Conservation (phyloP, 306 rosid genomes). For the Urtica urens region DNA sequence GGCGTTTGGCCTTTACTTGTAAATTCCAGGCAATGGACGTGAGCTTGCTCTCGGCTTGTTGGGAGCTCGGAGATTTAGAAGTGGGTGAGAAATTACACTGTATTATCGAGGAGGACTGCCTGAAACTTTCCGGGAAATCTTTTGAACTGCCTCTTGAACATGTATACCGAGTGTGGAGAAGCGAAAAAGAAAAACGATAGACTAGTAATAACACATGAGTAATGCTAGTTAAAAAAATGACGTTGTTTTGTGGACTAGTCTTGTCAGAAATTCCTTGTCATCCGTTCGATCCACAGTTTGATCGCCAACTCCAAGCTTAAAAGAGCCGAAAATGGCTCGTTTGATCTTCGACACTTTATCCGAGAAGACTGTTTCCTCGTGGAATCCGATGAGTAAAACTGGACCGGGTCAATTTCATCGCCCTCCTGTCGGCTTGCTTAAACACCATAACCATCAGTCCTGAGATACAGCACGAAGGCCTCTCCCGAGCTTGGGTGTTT, state of each 20-base stretch:
- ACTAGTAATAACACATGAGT: too few species aligned
- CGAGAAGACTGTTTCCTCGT: conserved; percentile 8
- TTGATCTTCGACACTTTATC: conserved; percentile 13
- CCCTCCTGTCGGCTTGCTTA: conserved; percentile 29
- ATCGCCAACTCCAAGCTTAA: conserved; percentile 11
- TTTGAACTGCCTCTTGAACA: conserved; percentile 21
- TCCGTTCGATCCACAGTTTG: conserved; percentile 19
- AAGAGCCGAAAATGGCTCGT: conserved; percentile 5
- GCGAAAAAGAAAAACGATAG: conserved; percentile 19
- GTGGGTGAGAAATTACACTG: conserved; percentile 17
- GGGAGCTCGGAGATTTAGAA: conserved; percentile 14
- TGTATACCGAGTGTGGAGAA: conserved; percentile 27
- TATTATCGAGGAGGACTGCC: conserved; percentile 6
- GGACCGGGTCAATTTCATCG: conserved; percentile 19
- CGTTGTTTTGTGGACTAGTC: conserved; percentile 18
- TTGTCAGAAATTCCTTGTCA: conserved; percentile 18
- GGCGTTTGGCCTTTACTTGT: conserved; percentile 16
- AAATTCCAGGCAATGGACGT: conserved; percentile 12
- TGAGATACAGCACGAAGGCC: background rate
- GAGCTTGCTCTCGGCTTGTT: conserved; percentile 22
- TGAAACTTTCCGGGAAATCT: conserved; percentile 15
- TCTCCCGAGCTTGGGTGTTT: too few species aligned
- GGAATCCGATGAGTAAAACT: conserved; percentile 26
- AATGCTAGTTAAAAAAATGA: too few species aligned
- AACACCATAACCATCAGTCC: conserved; percentile 13